These are phyloP conservation scores for Penicillium egyptiacum DNA, from an alignment of 495 filamentous ascomycete genomes.

Conservation along the genomic window DNA sequence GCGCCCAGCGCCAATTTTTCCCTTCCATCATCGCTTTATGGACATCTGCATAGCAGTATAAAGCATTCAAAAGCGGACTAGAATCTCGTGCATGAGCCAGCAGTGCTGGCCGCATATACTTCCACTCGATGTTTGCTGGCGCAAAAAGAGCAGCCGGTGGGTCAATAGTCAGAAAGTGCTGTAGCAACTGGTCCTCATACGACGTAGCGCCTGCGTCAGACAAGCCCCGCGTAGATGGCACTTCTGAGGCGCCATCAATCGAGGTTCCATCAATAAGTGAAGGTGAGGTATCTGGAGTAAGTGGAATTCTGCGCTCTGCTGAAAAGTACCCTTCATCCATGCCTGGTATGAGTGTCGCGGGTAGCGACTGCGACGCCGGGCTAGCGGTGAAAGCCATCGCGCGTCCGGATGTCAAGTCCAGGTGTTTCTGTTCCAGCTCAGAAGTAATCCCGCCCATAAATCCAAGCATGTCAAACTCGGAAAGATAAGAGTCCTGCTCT, in stretches of 20 bases:
- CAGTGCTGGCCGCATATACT: slow-evolving; percentile 32
- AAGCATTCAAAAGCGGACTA: slow-evolving; percentile 30
- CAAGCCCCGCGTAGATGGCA: too few species aligned
- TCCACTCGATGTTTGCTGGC: slow-evolving; percentile 39
- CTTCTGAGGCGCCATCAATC: slow-evolving; percentile 14
- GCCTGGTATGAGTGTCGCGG: neutral
- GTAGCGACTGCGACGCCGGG: slow-evolving; percentile 16
- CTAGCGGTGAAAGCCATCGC: slow-evolving; percentile 18
- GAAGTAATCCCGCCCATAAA: slow-evolving; percentile 45
- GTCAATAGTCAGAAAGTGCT: slow-evolving; percentile 35
- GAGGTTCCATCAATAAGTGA: slow-evolving; percentile 21
- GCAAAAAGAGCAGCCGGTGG: slow-evolving; percentile 40
- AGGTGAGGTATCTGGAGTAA: slow-evolving; percentile 21
- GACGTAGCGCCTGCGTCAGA: slow-evolving; percentile 20
- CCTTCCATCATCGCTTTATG: slow-evolving; percentile 33
- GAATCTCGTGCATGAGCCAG: slow-evolving; percentile 29
- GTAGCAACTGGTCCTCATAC: slow-evolving; percentile 39
- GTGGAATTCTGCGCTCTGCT: slow-evolving; percentile 11
- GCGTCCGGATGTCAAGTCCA: slow-evolving; percentile 34
- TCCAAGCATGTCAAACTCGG: slow-evolving; percentile 41
- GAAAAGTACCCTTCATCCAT: slow-evolving; percentile 18
- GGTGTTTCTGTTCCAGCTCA: slow-evolving; percentile 42
- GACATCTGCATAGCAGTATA: slow-evolving; percentile 42
- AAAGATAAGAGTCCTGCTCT: slow-evolving; percentile 17
- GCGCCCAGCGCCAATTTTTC: slow-evolving; percentile 34